Base-by-base conservation (phyloP, 208 protist genomes). In the Acanthamoeba castellanii region DNA sequence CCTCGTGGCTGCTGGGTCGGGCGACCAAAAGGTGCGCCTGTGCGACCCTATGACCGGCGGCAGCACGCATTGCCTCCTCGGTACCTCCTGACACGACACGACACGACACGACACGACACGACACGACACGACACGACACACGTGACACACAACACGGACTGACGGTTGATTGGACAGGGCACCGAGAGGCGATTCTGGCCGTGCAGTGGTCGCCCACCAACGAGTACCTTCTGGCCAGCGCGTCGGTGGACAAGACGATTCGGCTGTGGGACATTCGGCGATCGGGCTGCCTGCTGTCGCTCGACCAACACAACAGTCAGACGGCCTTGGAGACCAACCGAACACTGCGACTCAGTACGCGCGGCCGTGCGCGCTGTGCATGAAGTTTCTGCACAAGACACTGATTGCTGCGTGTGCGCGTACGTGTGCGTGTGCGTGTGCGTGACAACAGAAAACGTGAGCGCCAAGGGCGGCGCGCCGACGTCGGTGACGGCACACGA, bases 231-330 rank as follows among this genome's bases (percentile, higher is more conserved):
- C 59, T 96, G 55, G 95, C 74, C 34, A 95, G 92, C 8, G 95
- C 61, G 34, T 95, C 91, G 14, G 91, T 89, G 57, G 95, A 96
- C 82, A 96, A 96, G 50, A 95, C 95, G 14, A 92, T 96, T 18
- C 8, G 95, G 30, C 25, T 96, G 45, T 96, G 95, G 95, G 95
- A 95, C 64, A 94, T 95, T 22, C 34, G 94, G 25, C 55, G 88
- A 94, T 66, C 84, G n/a, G 94, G 94, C 42, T 91, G 64, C 7
- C 91, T 85, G 34, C 47, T 95, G 50, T 88, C 94, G 37, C 90
- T 92, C 20, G 57, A 91, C 0, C 90, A 95, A 68, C 94, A 95
- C 57, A 89, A 94, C 59, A 94, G 94, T 52, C 64, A 94, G 50
- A 85, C 92, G 16, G 85, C 92, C 14, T 78, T 9, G 0, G 70